These are phyloP conservation scores for Claviceps pusilla DNA, from an alignment of 2,329 filamentous ascomycete species.

Conservation along the genomic window DNA sequence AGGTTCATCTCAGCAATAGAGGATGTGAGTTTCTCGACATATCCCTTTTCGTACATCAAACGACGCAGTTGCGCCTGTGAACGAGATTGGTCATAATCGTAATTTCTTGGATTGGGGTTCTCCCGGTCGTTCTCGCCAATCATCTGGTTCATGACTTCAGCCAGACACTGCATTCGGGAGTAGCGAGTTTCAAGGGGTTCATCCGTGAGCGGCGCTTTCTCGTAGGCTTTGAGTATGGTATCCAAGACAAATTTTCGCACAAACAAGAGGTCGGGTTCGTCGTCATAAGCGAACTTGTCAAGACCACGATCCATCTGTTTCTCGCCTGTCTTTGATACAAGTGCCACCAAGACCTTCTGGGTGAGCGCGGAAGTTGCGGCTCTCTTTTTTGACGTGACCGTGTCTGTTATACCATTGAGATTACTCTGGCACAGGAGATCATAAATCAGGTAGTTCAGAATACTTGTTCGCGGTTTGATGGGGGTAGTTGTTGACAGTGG, in stretches of 20 bases:
- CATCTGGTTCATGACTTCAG: conserved; percentile 87
- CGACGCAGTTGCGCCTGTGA: conserved; percentile 77
- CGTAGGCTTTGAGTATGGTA: conserved; percentile 81
- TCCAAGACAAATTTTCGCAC: conserved; percentile 92
- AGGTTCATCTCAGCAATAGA: conserved; percentile 93
- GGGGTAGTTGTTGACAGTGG: conserved; percentile 73
- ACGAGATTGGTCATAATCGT: conserved; percentile 26
- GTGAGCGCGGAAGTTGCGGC: conserved; percentile 72
- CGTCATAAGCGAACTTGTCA: conserved; percentile 51
- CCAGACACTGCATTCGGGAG: conserved; percentile 69
- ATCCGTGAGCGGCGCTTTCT: conserved; percentile 63
- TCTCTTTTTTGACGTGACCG: conserved; percentile 68
- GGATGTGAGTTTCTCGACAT: conserved; percentile 71
- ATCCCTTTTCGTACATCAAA: conserved; percentile 98
- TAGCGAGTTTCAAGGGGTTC: conserved; percentile 79
- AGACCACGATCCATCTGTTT: conserved; percentile 42
- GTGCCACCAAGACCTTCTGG: conserved; percentile 68
- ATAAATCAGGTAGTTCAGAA: conserved; percentile 85
- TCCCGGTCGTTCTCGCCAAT: conserved; percentile 64
- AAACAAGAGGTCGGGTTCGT: conserved; percentile 73
- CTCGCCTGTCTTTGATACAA: conserved; percentile 80
- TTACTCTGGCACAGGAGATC: conserved; percentile 52
- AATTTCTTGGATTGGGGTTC: conserved; percentile 24
- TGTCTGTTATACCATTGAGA: conserved; percentile 55
- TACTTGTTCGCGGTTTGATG: conserved; percentile 81